Base-by-base conservation (phyloP, 176 grass and related monocot genomes). In the Cenchrus americanus region DNA sequence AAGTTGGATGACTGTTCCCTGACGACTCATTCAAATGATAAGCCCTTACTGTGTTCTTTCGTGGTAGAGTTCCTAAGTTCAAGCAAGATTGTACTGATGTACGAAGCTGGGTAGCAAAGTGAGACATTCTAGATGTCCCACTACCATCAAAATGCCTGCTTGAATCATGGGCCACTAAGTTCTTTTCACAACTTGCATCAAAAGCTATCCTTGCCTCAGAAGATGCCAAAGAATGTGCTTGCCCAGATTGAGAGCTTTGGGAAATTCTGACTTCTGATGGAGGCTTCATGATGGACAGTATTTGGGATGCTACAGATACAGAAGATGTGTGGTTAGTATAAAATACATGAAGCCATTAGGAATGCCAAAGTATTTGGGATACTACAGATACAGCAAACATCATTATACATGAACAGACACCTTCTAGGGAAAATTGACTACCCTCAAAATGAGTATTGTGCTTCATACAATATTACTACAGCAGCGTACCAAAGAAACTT, bases 251-350 rank as follows among this genome's bases (percentile, higher is more conserved):
- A 71, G 23, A 6, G 0, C n/a, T 53, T 60, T 59, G 44, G n/a
- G 32, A 19, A 80, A n/a, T 24, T 77, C 50, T 76, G 13, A 61
- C 47, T 66, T 60, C 24, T 13, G 43, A 78, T 27, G 81, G 82
- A 69, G 79, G 88, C 88, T 86, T 83, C 69, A 93, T 85, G 86
- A 84, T 86, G 32, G 73, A 90, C 42, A 93, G 44, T 75, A 93
- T 93, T 66, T 88, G 82, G 57, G 62, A 86, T 30, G 82, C 91
- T 93, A 78, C 21, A 90, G n/a, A 88, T n/a, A 41, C 80, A 83
- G 21, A 86, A 42, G 24, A 1, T 21, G 42, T 53, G 14, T 77
- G 46, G 55, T 54, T 70, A 87, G 57, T 72, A 66, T 24, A 47
- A 62, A 58, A 14, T 8, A 82, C 34, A 57, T 66, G 26, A 74